A percentile compares a stretch with the other conserved stretches of the same genome.
phyloP scores from a whole-genome alignment of 2,329 filamentous ascomycete species.

The Trichoderma arundinaceum region DNA sequence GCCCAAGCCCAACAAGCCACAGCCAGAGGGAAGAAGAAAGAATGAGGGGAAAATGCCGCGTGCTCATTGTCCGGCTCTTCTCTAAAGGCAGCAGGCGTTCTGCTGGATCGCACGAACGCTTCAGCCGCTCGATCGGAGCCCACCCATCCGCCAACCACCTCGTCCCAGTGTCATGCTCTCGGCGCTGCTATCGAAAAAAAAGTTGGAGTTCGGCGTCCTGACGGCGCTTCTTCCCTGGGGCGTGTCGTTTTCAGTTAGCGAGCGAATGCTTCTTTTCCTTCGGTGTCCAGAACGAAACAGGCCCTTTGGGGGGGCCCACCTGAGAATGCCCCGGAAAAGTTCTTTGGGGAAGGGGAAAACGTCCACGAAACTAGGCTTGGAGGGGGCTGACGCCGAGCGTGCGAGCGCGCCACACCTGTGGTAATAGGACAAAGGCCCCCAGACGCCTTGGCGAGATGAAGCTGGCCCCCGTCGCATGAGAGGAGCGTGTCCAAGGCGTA shows the following conservation, averaged over 20 bases:
- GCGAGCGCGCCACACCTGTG: conserved; percentile 10
- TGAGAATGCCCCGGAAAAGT: conserved; percentile 22
- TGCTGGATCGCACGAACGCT: conserved; percentile 24
- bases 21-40: background rate
- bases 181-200: conserved; percentile 25
- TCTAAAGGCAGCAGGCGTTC: conserved; percentile 14
- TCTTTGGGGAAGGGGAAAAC: background rate
- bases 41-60: conserved; percentile 28
- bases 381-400: conserved; percentile 24
- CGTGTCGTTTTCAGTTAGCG: conserved; percentile 23
- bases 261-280: conserved; percentile 23
- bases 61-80: conserved; percentile 12
- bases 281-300: conserved; percentile 30
- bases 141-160: conserved; percentile 27
- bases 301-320: conserved; percentile 20
- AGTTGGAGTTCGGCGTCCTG: conserved; percentile 17
- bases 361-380: conserved; percentile 19
- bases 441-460: conserved; percentile 15
- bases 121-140: conserved; percentile 29
- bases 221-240: conserved; percentile 15
- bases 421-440: background rate
- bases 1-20: conserved; percentile 1
- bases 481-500: too few species aligned
- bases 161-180: conserved; percentile 27
- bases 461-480: background rate